phyloP scores from a whole-genome alignment of 768 basidiomycete species.

The Hygrocybe punicea region DNA sequence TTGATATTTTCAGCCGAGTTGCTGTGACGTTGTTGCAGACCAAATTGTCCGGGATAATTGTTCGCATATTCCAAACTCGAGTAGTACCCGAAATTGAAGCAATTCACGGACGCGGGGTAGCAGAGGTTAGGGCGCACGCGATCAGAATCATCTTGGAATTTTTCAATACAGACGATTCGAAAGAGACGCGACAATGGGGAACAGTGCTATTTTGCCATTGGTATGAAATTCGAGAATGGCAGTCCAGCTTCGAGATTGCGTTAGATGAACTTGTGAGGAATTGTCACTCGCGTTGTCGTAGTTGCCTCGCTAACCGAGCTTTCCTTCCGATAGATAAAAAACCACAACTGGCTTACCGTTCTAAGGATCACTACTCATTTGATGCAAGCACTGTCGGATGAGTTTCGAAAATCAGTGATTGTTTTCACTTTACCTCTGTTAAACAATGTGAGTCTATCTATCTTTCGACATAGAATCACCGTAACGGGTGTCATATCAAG shows the following conservation, averaged over 20 bases:
- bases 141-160: slow-evolving; percentile 45
- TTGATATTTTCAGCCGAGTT: slow-evolving; percentile 39
- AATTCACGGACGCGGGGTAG: slow-evolving; percentile 27
- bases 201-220: slow-evolving; percentile 35
- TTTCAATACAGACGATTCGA: slow-evolving; percentile 24
- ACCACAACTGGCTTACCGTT: slow-evolving; percentile 43
- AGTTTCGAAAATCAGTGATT: slow-evolving; percentile 42
- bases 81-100: slow-evolving; percentile 43
- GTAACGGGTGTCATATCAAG: slow-evolving; percentile 29
- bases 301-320: not conserved
- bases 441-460: slow-evolving; percentile 43
- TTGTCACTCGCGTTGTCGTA: not conserved
- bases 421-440: slow-evolving; percentile 43
- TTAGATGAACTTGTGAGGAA: slow-evolving; percentile 42
- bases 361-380: slow-evolving; percentile 42
- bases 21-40: slow-evolving; percentile 28
- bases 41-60: slow-evolving; percentile 18
- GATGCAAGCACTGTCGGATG: slow-evolving; percentile 46
- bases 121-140: slow-evolving; percentile 40
- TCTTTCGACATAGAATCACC: not conserved
- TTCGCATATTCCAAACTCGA: slow-evolving; percentile 33
- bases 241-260: slow-evolving; percentile 37
- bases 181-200: slow-evolving; percentile 30
- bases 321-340: slow-evolving; percentile 31
- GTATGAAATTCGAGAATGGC: slow-evolving; percentile 44